phyloP scores from a whole-genome alignment of 2,329 filamentous ascomycete species.

The Trematosphaeria pertusa region DNA sequence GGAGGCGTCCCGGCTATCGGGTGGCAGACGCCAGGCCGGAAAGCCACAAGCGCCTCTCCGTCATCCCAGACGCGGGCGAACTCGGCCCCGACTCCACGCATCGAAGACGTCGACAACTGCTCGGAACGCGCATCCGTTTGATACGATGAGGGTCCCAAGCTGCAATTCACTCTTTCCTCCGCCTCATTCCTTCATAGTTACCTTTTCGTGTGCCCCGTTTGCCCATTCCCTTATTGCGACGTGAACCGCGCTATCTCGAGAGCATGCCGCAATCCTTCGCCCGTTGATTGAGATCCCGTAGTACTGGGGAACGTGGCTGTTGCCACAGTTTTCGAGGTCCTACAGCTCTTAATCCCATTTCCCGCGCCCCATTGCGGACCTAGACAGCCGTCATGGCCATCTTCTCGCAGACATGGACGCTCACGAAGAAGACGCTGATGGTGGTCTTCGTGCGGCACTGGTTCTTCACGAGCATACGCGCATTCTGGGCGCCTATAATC shows the following conservation, averaged over 20 bases:
- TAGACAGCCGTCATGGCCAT: slow-evolving; percentile 41
- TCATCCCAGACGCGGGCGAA: not conserved
- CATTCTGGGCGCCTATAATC: slow-evolving; percentile 63
- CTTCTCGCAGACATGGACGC: slow-evolving; percentile 61
- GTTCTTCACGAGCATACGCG: slow-evolving; percentile 61
- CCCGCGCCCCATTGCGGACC: slow-evolving; percentile 22
- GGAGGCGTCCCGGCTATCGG: not conserved
- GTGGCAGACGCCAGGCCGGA: not conserved
- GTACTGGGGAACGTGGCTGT: not conserved
- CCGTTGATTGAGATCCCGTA: slow-evolving; percentile 2
- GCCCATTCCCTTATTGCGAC: not conserved
- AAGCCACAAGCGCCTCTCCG: not conserved
- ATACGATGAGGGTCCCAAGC: not conserved
- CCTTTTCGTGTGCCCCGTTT: not conserved
- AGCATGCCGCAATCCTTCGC: slow-evolving; percentile 2
- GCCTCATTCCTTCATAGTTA: not conserved
- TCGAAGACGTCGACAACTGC: slow-evolving; percentile 4
- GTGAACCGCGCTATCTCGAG: not conserved
- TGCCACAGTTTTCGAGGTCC: not conserved
- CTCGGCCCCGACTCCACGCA: not conserved
- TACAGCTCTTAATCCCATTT: too few relatives aligned
- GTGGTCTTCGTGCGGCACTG: slow-evolving; percentile 62
- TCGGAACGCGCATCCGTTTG: not conserved
- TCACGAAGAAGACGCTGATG: slow-evolving; percentile 64
- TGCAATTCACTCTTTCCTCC: not conserved